phyloP scores from a whole-genome alignment of 352 stramenopile genomes.

The Thraustochytrium sp. region DNA sequence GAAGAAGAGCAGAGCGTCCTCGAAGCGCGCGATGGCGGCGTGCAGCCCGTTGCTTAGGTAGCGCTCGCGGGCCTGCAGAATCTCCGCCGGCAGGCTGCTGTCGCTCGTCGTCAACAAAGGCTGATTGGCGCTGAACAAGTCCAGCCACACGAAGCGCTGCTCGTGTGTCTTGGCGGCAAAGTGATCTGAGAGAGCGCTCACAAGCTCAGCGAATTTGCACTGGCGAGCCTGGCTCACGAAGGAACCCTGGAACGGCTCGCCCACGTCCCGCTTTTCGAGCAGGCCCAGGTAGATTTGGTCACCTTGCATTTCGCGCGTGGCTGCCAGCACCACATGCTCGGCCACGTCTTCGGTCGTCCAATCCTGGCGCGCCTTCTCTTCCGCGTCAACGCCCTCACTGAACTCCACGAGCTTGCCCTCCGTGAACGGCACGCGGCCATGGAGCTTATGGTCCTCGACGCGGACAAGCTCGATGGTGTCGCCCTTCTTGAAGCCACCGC shows the following conservation, averaged over 20 bases:
- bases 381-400: neutral
- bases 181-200: neutral
- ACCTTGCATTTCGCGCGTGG: neutral
- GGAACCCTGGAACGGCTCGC: conserved; percentile 9
- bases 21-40: neutral
- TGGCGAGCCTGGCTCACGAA: conserved; percentile 31
- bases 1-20: neutral
- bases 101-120: neutral
- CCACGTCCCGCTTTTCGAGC: neutral
- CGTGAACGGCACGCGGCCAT: neutral
- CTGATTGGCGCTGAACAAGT: conserved; percentile 29
- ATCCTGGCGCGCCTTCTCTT: neutral
- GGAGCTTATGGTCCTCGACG: neutral
- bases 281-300: neutral
- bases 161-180: neutral
- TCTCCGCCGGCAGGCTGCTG: neutral
- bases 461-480: neutral
- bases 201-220: neutral
- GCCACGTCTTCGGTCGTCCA: conserved; percentile 39
- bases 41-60: neutral
- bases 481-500: neutral
- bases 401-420: neutral
- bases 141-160: conserved; percentile 28
- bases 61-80: neutral
- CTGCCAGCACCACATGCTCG: neutral